Conservation (phyloP, 1,284 basidiomycete species). For the Moesziomyces globuligerus region DNA sequence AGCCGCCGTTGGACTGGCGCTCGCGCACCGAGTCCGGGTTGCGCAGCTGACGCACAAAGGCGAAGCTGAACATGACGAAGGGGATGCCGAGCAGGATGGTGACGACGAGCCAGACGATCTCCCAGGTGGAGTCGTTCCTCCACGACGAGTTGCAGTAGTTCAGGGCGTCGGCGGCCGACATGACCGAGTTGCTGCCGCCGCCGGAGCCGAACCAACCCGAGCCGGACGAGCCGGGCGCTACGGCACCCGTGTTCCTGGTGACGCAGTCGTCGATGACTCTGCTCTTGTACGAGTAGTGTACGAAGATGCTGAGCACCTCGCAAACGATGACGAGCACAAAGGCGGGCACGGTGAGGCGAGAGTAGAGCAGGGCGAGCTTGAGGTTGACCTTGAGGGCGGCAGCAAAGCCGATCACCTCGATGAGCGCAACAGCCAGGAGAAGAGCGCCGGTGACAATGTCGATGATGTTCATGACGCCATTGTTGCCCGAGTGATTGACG, state of each 20-base stretch:
- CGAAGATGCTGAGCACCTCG: constrained; percentile 52
- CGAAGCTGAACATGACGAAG: constrained; percentile 57
- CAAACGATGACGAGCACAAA: constrained; percentile 41
- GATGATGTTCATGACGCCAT: constrained; percentile 47
- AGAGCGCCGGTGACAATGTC: constrained; percentile 46
- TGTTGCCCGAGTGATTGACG: constrained; percentile 27
- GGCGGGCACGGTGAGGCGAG: constrained; percentile 33
- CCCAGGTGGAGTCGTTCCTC: constrained; percentile 46
- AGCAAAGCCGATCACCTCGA: constrained; percentile 52
- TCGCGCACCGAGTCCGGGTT: constrained; percentile 48
- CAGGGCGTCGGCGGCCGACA: constrained; percentile 36
- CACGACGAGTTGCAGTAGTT: constrained; percentile 47
- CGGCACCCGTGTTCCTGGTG: constrained; percentile 40
- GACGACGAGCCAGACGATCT: constrained; percentile 56
- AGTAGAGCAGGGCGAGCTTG: constrained; percentile 34
- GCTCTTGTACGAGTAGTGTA: constrained; percentile 46
- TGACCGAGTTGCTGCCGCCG: constrained; percentile 14
- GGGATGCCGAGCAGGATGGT: constrained; percentile 46
- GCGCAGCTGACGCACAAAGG: constrained; percentile 50
- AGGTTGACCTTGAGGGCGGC: constrained; percentile 46
- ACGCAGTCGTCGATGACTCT: constrained; percentile 51
- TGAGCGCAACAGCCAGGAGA: constrained; percentile 34
- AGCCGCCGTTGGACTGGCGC: constrained; percentile 18
- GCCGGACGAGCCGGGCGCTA: constrained; percentile 5
- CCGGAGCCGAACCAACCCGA: constrained; percentile 23